phyloP scores from a whole-genome alignment of 176 grass and related monocot species.

The Puccinellia tenuiflora region DNA sequence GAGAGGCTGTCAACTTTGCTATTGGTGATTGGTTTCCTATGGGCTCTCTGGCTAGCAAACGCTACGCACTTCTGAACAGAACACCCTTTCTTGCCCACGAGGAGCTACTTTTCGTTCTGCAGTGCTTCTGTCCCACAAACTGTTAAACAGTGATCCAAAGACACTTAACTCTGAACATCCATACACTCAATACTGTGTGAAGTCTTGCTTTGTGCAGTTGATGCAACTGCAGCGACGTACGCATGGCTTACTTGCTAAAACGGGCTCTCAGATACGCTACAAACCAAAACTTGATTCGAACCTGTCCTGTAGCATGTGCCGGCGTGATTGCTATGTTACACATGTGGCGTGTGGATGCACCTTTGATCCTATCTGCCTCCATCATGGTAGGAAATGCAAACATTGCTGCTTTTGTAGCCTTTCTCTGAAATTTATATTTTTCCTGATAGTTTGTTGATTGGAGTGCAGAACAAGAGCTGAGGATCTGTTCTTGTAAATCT shows the following conservation, averaged over 20 bases:
- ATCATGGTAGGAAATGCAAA: conserved; percentile 65
- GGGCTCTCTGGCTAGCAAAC: conserved; percentile 59
- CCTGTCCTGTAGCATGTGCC: conserved; percentile 69
- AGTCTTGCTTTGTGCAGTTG: conserved; percentile 69
- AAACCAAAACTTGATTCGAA: conserved; percentile 32
- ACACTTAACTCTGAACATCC: conserved; percentile 37
- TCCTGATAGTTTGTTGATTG: conserved; percentile 12
- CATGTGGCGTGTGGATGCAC: conserved; percentile 70
- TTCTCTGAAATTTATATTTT: background rate
- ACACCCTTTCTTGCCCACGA: conserved; percentile 74
- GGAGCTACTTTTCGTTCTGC: conserved; percentile 79
- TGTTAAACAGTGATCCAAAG: conserved; percentile 21
- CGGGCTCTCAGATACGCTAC: conserved; percentile 52
- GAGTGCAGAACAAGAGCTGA: conserved; percentile 66
- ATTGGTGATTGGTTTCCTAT: conserved; percentile 73
- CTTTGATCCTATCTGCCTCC: conserved; percentile 75
- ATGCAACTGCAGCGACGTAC: conserved; percentile 55
- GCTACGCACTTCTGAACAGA: conserved; percentile 55
- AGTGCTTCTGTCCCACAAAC: conserved; percentile 52
- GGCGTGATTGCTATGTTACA: conserved; percentile 76
- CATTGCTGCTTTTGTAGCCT: background rate
- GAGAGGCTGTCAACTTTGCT: conserved; percentile 78
- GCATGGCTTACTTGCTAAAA: conserved; percentile 47
- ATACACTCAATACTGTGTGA: conserved; percentile 51
- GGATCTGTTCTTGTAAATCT: conserved; percentile 62